Conservation (phyloP, 495 filamentous ascomycete genomes). For the Lepraria neglecta region DNA sequence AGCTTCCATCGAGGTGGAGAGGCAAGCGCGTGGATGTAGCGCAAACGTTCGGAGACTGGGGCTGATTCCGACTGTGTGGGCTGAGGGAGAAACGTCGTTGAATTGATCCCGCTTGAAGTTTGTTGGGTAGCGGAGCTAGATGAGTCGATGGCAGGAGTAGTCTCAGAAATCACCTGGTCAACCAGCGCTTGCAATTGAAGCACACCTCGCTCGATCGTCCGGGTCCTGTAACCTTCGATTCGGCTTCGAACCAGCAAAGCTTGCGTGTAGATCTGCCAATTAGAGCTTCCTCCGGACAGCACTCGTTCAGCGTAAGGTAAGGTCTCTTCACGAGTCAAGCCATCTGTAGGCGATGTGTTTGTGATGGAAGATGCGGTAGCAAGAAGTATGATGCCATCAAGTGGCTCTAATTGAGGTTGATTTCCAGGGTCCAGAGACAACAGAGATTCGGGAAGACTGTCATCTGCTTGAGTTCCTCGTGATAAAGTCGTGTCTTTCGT, state of each 20-base stretch:
- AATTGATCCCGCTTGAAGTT: constrained; percentile 24
- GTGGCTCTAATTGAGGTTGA: constrained; percentile 73
- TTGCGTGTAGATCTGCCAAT: constrained; percentile 98
- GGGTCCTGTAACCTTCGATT: constrained; percentile 76
- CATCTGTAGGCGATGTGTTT: constrained; percentile 76
- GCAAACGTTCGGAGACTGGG: constrained; percentile 63
- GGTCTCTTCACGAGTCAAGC: constrained; percentile 86
- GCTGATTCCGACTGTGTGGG: constrained; percentile 72
- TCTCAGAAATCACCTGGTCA: constrained; percentile 92
- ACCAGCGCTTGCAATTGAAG: constrained; percentile 94
- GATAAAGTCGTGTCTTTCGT: constrained; percentile 34
- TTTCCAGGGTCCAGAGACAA: constrained; percentile 61
- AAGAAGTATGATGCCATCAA: constrained; percentile 81
- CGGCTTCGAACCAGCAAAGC: constrained; percentile 80
- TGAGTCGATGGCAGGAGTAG: constrained; percentile 39
- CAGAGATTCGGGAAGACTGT: constrained; percentile 53
- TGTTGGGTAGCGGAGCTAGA: constrained; percentile 25
- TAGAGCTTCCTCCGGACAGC: constrained; percentile 78
- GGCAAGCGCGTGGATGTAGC: constrained; percentile 73
- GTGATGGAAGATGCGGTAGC: constrained; percentile 78
- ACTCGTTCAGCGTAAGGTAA: constrained; percentile 85
- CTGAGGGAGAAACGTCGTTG: constrained; percentile 75
- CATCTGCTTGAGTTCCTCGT: constrained; percentile 38
- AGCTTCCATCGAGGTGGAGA: constrained; percentile 89
- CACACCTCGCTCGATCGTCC: constrained; percentile 82